Base-by-base conservation (phyloP, 2,329 filamentous ascomycete species). In the Cytospora paraplurivora region DNA sequence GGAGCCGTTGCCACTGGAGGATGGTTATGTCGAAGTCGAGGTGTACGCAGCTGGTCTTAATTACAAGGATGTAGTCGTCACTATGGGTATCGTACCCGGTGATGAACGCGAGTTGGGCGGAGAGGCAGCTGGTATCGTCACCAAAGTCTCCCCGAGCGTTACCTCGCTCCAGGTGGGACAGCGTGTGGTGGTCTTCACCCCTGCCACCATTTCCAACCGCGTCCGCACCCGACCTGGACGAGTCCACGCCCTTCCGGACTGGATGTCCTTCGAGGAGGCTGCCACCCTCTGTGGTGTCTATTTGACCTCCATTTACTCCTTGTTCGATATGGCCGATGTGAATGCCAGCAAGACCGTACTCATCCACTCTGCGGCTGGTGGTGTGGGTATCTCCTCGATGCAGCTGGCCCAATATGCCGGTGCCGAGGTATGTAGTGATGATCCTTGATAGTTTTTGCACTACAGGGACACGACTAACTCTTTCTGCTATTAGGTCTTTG, bases 341-440 rank as follows among this genome's bases (percentile, higher is more conserved):
- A 27, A 27, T 27, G 27, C 27, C 27, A 27, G 27, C 27, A 27
- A 27, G 32, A 54, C 34, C 32, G 52, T 62, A n/a, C 41, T 62
- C 15, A 62, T 62, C 21, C 59, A 62, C 52, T 62, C 59, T 10
- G 59, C 52, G 15, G 35, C 50, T 15, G 59, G 59, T 2, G 59
- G 59, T 11, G 32, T 62, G 7, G 52, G 59, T 6, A 27, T 41
- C 11, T 38, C 59, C 21, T 38, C 59, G 7, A 49, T 62, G 13
- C 50, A 62, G 41, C 33, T 62, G 8, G 44, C 37, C 41, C 37
- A 34, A 5, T 27, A 54, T 13, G 13, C 56, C 41, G 59, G 59
- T 7, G 59, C 52, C 4, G 27, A 27, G 27, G 27, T 27, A 27
- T 27, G 27, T 27, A 27, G 27, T 27, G 27, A 4, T 27, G 27